Evolutionary conservation across 768 basidiomycete species (phyloP).

Genomic region (Tephrocybe sp.): DNA sequence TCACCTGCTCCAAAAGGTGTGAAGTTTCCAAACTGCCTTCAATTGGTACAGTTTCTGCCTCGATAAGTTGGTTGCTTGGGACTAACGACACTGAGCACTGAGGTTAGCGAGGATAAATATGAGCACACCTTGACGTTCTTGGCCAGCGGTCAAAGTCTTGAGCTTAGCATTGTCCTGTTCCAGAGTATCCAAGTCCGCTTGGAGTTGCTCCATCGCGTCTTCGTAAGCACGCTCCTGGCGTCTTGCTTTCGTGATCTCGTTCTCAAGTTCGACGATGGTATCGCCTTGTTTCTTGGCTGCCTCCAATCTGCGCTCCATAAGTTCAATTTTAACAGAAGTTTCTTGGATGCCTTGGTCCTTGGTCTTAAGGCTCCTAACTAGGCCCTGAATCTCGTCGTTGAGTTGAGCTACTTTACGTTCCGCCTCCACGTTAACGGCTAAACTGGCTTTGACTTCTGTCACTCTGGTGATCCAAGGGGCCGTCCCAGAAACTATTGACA

Average conservation of each 20-base stretch:
- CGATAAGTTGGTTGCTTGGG: slow-evolving; percentile 48
- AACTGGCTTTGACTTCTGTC: slow-evolving; percentile 77
- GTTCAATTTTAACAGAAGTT: slow-evolving; percentile 86
- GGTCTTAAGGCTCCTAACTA: slow-evolving; percentile 80
- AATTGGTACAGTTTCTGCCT: slow-evolving; percentile 61
- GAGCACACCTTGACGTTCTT: slow-evolving; percentile 69
- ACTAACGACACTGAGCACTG: slow-evolving; percentile 23
- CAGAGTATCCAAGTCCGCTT: slow-evolving; percentile 81
- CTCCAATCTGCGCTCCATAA: slow-evolving; percentile 93
- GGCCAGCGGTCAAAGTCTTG: slow-evolving; percentile 62
- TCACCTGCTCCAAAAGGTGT: slow-evolving; percentile 84
- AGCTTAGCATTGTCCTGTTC: slow-evolving; percentile 89
- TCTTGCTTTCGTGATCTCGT: slow-evolving; percentile 73
- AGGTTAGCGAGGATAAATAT: background rate
- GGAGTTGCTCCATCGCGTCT: slow-evolving; percentile 92
- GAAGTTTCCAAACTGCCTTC: slow-evolving; percentile 88
- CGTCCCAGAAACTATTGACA: slow-evolving; percentile 58
- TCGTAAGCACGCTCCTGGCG: slow-evolving; percentile 91
- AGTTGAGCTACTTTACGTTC: slow-evolving; percentile 85
- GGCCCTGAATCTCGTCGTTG: slow-evolving; percentile 87
- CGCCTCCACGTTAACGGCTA: slow-evolving; percentile 88
- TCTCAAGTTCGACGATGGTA: slow-evolving; percentile 76
- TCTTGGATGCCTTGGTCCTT: slow-evolving; percentile 93
- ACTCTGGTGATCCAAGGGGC: slow-evolving; percentile 87
- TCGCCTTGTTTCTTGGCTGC: slow-evolving; percentile 90